Evolutionary conservation across 352 stramenopile species (phyloP), one percentile per base, ranked within the genome.

Genomic region (Globisporangium acanthophoron): DNA sequence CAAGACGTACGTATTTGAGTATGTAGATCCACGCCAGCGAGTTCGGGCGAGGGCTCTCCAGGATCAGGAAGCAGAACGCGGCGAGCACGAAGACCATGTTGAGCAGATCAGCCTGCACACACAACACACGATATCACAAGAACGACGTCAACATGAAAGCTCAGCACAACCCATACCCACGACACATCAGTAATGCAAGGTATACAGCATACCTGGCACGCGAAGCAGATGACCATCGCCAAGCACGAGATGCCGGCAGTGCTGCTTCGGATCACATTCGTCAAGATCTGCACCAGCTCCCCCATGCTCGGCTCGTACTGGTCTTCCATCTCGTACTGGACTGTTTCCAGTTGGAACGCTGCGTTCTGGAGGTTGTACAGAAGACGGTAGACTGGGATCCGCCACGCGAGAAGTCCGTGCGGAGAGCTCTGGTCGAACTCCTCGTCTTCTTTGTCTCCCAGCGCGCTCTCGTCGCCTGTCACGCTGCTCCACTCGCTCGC

Each of bases 401-500:
- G 73, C 75, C 85, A 91, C 15, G 73, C 54, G 12, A 88, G 73
- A 1, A 67, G 61, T 5, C 45, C 33, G 12, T 54, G 60, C 5
- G 54, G 53, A 11, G 52, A 66, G 18, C 57, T 55, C 3, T 78
- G 67, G 49, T 90, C 78, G 45, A 92, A 90, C 48, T 94, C 83
- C 24, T 84, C 70, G 54, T 92, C 86, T 76, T 96, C 86, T 0
- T 70, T 67, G 49, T 96, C 86, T 0, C 75, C 83, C 15, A 93
- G 70, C 18, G 74, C 85, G 52, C 86, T 96, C 56, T 94, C 86
- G 41, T 93, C 85, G 9, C 81, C 85, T 0, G 83, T 93, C 6
- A 92, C 84, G 62, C 85, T 95, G 53, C 81, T 95, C 73, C 85
- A 88, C 54, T 95, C 85, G 37, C 83, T 93, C 35, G 77, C 83